Base-by-base conservation (phyloP, 2,329 filamentous ascomycete species). In the Parastagonospora nodorum region DNA sequence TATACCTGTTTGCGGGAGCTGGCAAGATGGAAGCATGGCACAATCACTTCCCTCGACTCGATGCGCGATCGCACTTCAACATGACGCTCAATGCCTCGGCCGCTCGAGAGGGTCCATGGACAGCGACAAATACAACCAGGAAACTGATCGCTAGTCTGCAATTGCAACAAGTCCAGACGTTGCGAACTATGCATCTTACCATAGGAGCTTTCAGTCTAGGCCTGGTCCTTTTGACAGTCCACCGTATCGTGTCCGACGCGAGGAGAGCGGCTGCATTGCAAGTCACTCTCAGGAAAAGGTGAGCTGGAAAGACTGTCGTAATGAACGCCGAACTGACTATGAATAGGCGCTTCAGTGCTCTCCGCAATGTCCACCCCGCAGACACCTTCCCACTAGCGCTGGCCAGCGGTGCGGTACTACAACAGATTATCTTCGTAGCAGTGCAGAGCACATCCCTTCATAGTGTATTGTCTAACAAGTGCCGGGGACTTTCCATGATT, bases 371-470 rank as follows among this genome's bases (percentile, higher is more conserved):
- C 29, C 73, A 75, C 47, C 63, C 72, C 46, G 73, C 74, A 30
- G 74, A 75, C 55, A 71, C 64, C 39, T 74, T 75, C 53, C 72
- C 73, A 56, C 69, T 76, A 46, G 68, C 72, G 53, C 64, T 76
- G 55, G 72, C 67, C 56, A 66, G 66, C 57, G 66, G 67, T 62
- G 67, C 69, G 48, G 65, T 69, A 37, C 46, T 74, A 55, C 71
- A 74, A 58, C 68, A 74, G 55, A 61, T 69, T 45, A 62, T 73
- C 28, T 73, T 76, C 48, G 66, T 75, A 57, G 53, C 63, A 57
- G 72, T 74, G 56, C 72, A 75, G 67, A 61, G 66, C 61, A 68
- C 62, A 50, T 68, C 71, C 50, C 66, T 76, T 58, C 48, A 62
- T 63, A 71, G 60, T 61, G 60, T 75, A 42, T 67, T 74, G 50